A percentile compares a stretch with the other conserved stretches of the same genome.
Evolutionary conservation across 1,284 basidiomycete species (phyloP).

Genomic region (Limonomyces culmigenus): DNA sequence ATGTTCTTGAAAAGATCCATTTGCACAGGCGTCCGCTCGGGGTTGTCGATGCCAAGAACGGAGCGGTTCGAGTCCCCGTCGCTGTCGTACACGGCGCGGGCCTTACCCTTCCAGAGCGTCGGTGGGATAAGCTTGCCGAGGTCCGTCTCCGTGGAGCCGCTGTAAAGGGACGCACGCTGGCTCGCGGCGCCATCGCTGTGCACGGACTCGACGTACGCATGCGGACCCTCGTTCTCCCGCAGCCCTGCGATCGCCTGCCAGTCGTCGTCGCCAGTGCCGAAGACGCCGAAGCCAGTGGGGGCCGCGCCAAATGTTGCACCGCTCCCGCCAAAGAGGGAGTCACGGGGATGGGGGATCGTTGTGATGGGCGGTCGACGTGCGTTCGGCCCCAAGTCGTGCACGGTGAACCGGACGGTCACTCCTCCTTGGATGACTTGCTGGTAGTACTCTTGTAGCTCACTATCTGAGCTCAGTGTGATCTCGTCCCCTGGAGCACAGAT

Average conservation of each 20-base stretch:
- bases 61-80: slow-evolving; percentile 41
- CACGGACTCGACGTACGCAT: slow-evolving; percentile 48
- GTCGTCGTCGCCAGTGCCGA: slow-evolving; percentile 46
- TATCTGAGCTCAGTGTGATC: slow-evolving; percentile 54
- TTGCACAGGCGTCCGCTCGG: slow-evolving; percentile 43
- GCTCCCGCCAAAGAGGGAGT: slow-evolving; percentile 28
- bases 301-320: slow-evolving; percentile 11
- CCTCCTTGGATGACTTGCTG: slow-evolving; percentile 13
- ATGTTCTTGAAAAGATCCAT: slow-evolving; percentile 24
- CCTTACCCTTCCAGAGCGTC: slow-evolving; percentile 34
- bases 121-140: slow-evolving; percentile 7
- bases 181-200: slow-evolving; percentile 26
- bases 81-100: slow-evolving; percentile 14
- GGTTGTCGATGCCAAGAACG: slow-evolving; percentile 28
- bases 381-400: slow-evolving; percentile 34
- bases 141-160: slow-evolving; percentile 8
- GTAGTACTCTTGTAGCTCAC: slow-evolving; percentile 50
- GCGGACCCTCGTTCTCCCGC: slow-evolving; percentile 20
- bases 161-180: slow-evolving; percentile 10
- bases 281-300: slow-evolving; percentile 35
- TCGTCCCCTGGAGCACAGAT: slow-evolving; percentile 33
- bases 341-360: slow-evolving; percentile 20
- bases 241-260: slow-evolving; percentile 37
- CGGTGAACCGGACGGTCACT: slow-evolving; percentile 33
- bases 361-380: slow-evolving; percentile 20